Conservation (phyloP, 2,329 filamentous ascomycete genomes). For the Neopestalotiopsis sp. region DNA sequence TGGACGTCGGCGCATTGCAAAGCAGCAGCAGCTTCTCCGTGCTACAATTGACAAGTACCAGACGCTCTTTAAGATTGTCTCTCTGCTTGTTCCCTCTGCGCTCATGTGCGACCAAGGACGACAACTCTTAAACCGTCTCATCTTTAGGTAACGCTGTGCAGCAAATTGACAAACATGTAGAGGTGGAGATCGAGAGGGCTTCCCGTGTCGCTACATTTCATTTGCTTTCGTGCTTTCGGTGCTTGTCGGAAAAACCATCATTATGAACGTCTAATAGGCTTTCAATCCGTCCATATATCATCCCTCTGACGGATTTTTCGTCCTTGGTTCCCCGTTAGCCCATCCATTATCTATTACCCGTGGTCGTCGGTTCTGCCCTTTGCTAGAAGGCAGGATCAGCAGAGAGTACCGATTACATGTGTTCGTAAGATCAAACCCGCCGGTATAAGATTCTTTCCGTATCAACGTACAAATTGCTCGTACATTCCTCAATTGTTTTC, state of each 20-base stretch:
- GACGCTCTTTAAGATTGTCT: neutral
- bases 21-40: neutral
- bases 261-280: conserved; percentile 20
- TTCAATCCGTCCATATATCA: conserved; percentile 22
- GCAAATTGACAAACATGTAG: neutral
- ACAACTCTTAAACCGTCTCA: neutral
- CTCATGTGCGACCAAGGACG: neutral
- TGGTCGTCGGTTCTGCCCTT: conserved; percentile 18
- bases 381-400: conserved; percentile 26
- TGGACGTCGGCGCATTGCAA: neutral
- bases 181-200: neutral
- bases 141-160: neutral
- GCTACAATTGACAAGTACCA: neutral
- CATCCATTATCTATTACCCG: neutral
- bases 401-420: conserved; percentile 18
- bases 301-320: conserved; percentile 29
- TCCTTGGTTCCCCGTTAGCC: conserved; percentile 13
- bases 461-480: conserved; percentile 31
- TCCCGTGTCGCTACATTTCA: conserved; percentile 3
- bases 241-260: neutral
- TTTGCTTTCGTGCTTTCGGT: conserved; percentile 9
- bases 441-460: conserved; percentile 22
- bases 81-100: neutral
- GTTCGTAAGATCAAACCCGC: neutral
- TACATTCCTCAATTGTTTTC: conserved; percentile 25